Base-by-base conservation (phyloP, 2,329 filamentous ascomycete species). In the Karstenula rhodostoma region DNA sequence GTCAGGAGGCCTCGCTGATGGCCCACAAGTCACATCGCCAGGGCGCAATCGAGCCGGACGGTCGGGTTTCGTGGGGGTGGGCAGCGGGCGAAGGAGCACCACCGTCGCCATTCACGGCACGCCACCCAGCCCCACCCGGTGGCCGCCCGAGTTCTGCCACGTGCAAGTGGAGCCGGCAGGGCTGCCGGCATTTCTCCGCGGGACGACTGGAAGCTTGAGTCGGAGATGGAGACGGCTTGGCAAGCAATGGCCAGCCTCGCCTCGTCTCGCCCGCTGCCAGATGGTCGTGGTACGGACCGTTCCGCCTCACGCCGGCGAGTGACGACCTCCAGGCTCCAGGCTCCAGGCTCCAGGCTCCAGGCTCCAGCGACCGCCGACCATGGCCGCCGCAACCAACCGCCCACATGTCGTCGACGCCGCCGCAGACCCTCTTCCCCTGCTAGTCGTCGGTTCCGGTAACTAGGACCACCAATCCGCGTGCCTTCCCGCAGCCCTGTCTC, bases 361-460 rank as follows among this genome's bases (percentile, higher is more conserved):
- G n/a, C n/a, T n/a, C n/a, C n/a, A n/a, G 15, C 37, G n/a, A n/a
- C 17, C 35, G 35, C 17, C 35, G 7, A n/a, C n/a, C 15, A 40
- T 40, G 37, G 37, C 37, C 37, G 37, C 13, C 37, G 17, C 37
- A 40, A n/a, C 17, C 37, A 40, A 19, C 37, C 15, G 17, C 9
- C 10, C 35, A 17, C 35, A 37, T 13, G 13, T 47, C 44, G 44
- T 13, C 27, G 33, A 49, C 35, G 35, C 10, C 37, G 37, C n/a
- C 15, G 37, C 23, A 19, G 13, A 19, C 46, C 23, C 3, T 12
- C 37, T 53, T 35, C 71, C 73, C 27, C 57, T 73, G 52, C 66
- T 77, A 32, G 69, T 77, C 43, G 65, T 77, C 61, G 75, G 75
- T 17, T 73, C 75, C 49, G 73, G 73, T 75, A 62, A 35, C 66